Evolutionary conservation across 2,329 filamentous ascomycete species (phyloP).

Genomic region (Bipolaris bicolor): DNA sequence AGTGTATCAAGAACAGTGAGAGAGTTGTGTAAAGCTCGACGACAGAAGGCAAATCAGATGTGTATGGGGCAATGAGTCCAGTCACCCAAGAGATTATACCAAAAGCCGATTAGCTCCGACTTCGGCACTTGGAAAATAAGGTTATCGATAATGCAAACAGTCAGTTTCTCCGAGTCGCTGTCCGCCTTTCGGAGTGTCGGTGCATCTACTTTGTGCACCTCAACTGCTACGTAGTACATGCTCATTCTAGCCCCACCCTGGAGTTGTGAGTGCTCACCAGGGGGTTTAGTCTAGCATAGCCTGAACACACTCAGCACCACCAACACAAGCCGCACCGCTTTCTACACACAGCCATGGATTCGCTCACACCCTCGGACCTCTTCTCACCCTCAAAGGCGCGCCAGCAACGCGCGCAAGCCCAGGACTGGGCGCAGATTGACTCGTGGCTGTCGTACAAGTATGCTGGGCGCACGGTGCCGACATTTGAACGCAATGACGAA

Average conservation of each 20-base stretch:
- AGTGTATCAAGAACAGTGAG: neutral
- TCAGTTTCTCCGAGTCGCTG: slow-evolving; percentile 15
- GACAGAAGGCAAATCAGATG: slow-evolving; percentile 10
- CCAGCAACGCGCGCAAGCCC: slow-evolving; percentile 78
- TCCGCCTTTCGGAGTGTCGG: slow-evolving; percentile 9
- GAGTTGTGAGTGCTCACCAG: slow-evolving; percentile 3
- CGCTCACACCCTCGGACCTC: slow-evolving; percentile 53
- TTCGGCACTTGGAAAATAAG: slow-evolving; percentile 40
- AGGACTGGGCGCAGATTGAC: slow-evolving; percentile 91
- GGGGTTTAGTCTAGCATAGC: slow-evolving; percentile 2
- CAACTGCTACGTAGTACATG: slow-evolving; percentile 1
- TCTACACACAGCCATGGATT: slow-evolving; percentile 36
- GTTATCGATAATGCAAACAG: slow-evolving; percentile 43
- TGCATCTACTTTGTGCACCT: slow-evolving; percentile 5
- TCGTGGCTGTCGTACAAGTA: slow-evolving; percentile 74
- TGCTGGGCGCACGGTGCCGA: slow-evolving; percentile 69
- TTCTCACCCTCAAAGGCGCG: slow-evolving; percentile 70
- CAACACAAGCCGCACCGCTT: neutral
- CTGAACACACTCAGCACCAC: neutral
- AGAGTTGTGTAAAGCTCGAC: slow-evolving; percentile 5
- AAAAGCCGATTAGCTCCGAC: slow-evolving; percentile 36
- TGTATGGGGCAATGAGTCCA: slow-evolving; percentile 19
- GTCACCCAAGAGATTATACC: slow-evolving; percentile 16
- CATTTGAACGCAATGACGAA: slow-evolving; percentile 85
- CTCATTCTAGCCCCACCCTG: slow-evolving; percentile 8